A percentile compares a stretch with the other conserved stretches of the same genome.
These are phyloP conservation scores for Eucalyptus lansdowneana DNA, from an alignment of 345 rosid genomes.

Conservation along the genomic window DNA sequence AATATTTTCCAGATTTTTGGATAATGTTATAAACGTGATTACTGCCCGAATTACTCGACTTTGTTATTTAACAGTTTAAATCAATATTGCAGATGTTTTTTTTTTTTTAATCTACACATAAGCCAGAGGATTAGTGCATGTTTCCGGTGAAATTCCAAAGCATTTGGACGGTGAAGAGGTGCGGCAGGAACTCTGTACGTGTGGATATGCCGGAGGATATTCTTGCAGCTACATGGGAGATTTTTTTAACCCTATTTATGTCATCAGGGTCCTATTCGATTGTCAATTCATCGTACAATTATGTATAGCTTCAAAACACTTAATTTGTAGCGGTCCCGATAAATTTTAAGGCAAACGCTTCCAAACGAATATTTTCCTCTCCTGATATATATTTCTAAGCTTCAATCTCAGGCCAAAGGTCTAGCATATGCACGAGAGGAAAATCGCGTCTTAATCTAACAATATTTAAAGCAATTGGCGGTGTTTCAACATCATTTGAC, in stretches of 20 bases:
- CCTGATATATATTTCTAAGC: neutral
- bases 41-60: too few species aligned
- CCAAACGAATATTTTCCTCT: neutral
- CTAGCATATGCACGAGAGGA: neutral
- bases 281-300: neutral
- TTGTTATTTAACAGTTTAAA: neutral
- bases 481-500: neutral
- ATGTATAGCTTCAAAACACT: neutral
- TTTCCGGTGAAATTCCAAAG: neutral
- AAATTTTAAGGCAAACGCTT: neutral
- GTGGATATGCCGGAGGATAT: neutral
- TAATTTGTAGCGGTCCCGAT: neutral
- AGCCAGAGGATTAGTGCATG: neutral
- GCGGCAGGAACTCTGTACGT: neutral
- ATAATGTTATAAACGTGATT: neutral
- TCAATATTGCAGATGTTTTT: neutral
- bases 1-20: neutral
- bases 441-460: neutral
- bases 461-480: neutral
- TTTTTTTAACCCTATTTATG: neutral
- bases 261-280: fast-evolving
- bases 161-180: neutral
- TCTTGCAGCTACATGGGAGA: neutral
- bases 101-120: neutral
- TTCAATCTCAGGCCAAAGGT: neutral